Conservation (phyloP, 2,329 filamentous ascomycete species). For the Alternaria sp. region DNA sequence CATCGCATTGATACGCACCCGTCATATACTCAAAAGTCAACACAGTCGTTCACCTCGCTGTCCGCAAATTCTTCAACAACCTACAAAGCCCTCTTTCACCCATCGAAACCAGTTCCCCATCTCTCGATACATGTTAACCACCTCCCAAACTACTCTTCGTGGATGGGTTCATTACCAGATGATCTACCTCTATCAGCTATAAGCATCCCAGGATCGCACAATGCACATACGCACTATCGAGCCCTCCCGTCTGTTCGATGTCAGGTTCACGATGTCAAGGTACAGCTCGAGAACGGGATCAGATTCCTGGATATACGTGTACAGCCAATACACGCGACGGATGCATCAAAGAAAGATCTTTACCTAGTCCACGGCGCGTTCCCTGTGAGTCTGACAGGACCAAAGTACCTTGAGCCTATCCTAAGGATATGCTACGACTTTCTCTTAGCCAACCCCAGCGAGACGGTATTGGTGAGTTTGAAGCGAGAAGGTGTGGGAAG, state of each 20-base stretch:
- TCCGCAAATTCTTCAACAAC: conserved; percentile 47
- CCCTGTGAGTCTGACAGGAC: conserved; percentile 81
- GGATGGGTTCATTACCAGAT: conserved; percentile 82
- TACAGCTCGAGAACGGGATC: conserved; percentile 87
- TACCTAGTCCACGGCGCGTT: conserved; percentile 89
- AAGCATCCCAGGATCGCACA: conserved; percentile 94
- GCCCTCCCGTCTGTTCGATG: conserved; percentile 93
- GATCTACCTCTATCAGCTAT: conserved; percentile 77
- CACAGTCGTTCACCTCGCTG: conserved; percentile 48
- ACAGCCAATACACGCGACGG: conserved; percentile 65
- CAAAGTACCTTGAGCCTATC: conserved; percentile 77
- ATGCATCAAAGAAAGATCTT: conserved; percentile 68
- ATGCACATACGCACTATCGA: conserved; percentile 82
- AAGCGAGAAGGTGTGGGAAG: conserved; percentile 90
- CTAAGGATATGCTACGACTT: conserved; percentile 76
- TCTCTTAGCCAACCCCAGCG: conserved; percentile 76
- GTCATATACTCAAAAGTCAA: conserved; percentile 60
- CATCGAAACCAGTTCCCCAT: conserved; percentile 50
- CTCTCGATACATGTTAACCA: conserved; percentile 38
- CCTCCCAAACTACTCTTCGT: conserved; percentile 66
- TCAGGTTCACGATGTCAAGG: conserved; percentile 77
- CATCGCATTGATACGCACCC: conserved; percentile 72
- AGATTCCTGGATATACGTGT: conserved; percentile 94
- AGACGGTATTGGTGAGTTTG: conserved; percentile 83
- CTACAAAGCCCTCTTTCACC: conserved; percentile 54